Evolutionary conservation across 2,329 filamentous ascomycete genomes (phyloP), one percentile per base, ranked within the genome.

Genomic region (Pseudogymnoascus sp.): DNA sequence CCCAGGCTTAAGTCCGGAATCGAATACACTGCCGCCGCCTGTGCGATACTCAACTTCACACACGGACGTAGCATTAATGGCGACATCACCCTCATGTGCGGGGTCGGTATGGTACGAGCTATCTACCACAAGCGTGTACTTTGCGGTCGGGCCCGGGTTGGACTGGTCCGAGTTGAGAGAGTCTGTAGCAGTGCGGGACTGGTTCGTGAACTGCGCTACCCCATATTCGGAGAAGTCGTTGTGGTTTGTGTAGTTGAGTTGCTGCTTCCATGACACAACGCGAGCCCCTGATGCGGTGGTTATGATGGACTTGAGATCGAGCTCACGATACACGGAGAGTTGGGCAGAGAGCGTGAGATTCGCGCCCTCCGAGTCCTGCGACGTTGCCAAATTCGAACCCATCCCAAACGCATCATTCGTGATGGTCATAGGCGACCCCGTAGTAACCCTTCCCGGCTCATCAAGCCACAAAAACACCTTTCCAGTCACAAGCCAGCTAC

Each of bases 401-500:
- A 88, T 79, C 2, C 68, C 70, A 0, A 85, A 82, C 0, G 63
- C 74, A 39, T 62, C 67, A 42, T 63, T 65, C 4, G 67, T 60
- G 12, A 77, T 64, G 1, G 37, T 69, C 1, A 77, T 76, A 9
- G 70, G 52, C 1, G 68, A 71, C 10, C 81, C 82, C 1, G 79
- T 85, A 0, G 84, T 86, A 60, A 83, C 71, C 15, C 77, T 79
- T 7, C 72, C 75, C 5, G 72, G 70, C 2, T 74, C 65, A 4
- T 87, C 85, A 0, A 87, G 78, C 84, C 89, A 94, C n/a, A 92
- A 67, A 70, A 94, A 93, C 9, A 93, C 78, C 72, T 92, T 94
- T 39, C 88, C 90, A 0, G 87, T 88, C 2, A 94, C 81, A 13
- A 88, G 81, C 90, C 90, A 94, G 69, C 84, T 84, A 60, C 79